These are phyloP conservation scores for Chloridella minuta DNA, from an alignment of 352 stramenopile genomes.

Conservation along the genomic window DNA sequence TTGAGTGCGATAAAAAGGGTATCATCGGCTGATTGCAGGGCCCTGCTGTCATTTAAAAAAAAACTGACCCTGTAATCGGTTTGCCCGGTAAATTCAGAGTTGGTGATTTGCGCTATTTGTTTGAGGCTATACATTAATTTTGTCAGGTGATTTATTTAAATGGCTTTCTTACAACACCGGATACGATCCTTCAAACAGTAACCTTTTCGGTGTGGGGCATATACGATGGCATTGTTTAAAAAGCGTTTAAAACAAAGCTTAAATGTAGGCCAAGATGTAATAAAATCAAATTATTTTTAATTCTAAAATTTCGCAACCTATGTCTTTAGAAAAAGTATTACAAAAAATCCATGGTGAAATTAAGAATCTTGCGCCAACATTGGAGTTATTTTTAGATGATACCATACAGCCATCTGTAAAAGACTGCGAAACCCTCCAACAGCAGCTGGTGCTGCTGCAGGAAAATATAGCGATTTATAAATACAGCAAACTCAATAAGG, in stretches of 20 bases:
- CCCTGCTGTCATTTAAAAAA: conserved; percentile 3
- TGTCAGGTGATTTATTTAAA: too few relatives aligned
- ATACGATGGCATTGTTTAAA: neutral
- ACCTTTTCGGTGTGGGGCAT: too few relatives aligned
- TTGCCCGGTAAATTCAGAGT: neutral
- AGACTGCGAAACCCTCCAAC: neutral
- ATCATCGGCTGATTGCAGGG: neutral
- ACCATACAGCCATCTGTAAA: neutral
- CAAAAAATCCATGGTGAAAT: neutral
- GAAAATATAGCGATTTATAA: neutral
- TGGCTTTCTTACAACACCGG: too few relatives aligned
- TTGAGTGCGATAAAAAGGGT: neutral
- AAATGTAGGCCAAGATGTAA: neutral
- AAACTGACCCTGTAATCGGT: neutral
- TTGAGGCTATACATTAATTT: neutral
- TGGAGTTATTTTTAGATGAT: neutral
- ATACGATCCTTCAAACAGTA: too few relatives aligned
- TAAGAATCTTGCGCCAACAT: neutral
- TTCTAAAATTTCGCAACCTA: neutral
- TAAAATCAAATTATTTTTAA: conserved; percentile 4
- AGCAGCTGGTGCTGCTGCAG: neutral
- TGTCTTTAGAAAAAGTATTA: neutral
- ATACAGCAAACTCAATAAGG: neutral
- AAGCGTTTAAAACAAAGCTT: neutral
- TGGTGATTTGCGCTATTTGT: neutral